Base-by-base conservation (phyloP, 192 early-diverging fungal genomes). In the Linnemannia zychae region DNA sequence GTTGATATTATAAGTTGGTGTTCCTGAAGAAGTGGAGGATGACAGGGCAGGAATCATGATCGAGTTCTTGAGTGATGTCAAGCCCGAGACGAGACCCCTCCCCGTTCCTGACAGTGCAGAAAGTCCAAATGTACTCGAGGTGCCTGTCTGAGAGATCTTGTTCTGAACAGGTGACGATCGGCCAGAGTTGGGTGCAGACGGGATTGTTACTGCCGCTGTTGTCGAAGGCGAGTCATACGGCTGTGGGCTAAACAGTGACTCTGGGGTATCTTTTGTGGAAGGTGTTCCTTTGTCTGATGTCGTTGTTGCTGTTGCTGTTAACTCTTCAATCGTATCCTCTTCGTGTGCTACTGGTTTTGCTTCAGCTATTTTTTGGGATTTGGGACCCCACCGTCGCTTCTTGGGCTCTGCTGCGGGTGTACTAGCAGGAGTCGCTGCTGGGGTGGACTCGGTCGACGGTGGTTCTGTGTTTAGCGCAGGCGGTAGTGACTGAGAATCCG, bases 31-130 rank as follows among this genome's bases (percentile, higher is more conserved):
- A 33, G n/a, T 16, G 1, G 33, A 47, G 7, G 63, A 77, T 5
- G 72, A 52, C 18, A 85, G 33, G 15, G 83, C 77, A 6, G 83
- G 83, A 20, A 85, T 85, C 83, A 85, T 85, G 74, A 85, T 85
- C 24, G 83, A 85, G 70, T 79, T 85, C 49, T 76, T 85, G 70
- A 85, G 83, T 17, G 77, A 79, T 4, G 77, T 44, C 70, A 85
- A 57, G 31, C 83, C 83, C 65, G 74, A 85, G 17, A 85, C 83
- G 47, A 85, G 70, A 13, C 81, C 81, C 9, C 24, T 76, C 0
- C 77, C 65, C 17, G 83, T 36, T 6, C 53, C 40, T 18, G 83
- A 79, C 17, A 79, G 31, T 31, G 77, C 5, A 11, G n/a, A 16
- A 5, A 85, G 49, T 0, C 74, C 83, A 76, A 85, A 79, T 11